Conservation (phyloP, 352 stramenopile genomes). For the Globisporangium ultimum region DNA sequence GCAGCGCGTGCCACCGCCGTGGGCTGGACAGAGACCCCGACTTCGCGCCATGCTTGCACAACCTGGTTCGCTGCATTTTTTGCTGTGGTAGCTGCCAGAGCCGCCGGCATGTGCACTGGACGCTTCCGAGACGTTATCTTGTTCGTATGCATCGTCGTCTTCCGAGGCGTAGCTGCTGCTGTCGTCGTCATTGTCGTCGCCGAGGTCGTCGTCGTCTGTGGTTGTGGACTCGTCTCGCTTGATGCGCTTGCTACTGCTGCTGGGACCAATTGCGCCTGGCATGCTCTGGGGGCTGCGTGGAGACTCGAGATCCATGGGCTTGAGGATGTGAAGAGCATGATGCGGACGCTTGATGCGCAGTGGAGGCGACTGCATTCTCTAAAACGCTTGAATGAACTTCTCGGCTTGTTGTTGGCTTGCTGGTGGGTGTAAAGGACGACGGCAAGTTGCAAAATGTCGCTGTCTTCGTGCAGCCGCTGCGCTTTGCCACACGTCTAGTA, state of each 20-base stretch:
- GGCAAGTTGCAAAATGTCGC: too few relatives aligned
- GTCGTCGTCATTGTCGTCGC: slow-evolving; percentile 9
- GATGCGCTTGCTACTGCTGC: slow-evolving; percentile 6
- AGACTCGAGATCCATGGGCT: not conserved
- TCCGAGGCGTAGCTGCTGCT: slow-evolving; percentile 4
- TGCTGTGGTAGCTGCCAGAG: slow-evolving; percentile 1
- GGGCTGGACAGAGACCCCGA: slow-evolving; percentile 52
- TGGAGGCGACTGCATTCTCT: too few relatives aligned
- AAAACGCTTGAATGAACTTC: too few relatives aligned
- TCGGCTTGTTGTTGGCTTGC: too few relatives aligned
- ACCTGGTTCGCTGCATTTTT: slow-evolving; percentile 22
- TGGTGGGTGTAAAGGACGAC: too few relatives aligned
- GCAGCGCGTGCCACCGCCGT: slow-evolving; percentile 65
- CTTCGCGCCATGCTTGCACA: slow-evolving; percentile 44
- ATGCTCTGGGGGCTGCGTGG: not conserved
- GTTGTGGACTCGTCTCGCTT: slow-evolving; percentile 7
- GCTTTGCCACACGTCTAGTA: too few relatives aligned
- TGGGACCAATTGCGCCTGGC: not conserved
- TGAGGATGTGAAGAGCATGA: not conserved
- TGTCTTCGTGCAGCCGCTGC: too few relatives aligned
- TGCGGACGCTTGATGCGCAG: not conserved
- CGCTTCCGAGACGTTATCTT: too few relatives aligned
- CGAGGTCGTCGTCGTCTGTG: slow-evolving; percentile 10
- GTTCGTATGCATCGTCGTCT: slow-evolving; percentile 1
- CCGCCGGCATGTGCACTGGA: too few relatives aligned